phyloP scores from a whole-genome alignment of 352 stramenopile genomes.

The Globisporangium cystogenes region DNA sequence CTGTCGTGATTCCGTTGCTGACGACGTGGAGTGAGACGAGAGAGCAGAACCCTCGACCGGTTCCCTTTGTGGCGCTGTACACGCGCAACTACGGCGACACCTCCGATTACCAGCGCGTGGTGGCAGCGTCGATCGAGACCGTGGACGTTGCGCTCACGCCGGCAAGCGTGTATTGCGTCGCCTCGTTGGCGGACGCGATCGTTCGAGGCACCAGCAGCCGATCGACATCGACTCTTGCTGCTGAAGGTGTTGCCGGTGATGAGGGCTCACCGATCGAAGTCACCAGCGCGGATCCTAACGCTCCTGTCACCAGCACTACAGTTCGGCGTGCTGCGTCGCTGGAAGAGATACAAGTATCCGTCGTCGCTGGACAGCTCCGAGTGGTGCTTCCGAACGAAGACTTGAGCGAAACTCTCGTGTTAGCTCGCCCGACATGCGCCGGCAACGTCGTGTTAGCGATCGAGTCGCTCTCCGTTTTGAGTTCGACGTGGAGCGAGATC shows the following conservation, averaged over 20 bases:
- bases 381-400: slow-evolving; percentile 41
- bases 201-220: not conserved
- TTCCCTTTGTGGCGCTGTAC: slow-evolving; percentile 34
- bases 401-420: slow-evolving; percentile 25
- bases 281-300: not conserved
- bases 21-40: slow-evolving; percentile 18
- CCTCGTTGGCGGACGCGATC: slow-evolving; percentile 14
- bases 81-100: slow-evolving; percentile 44
- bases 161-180: slow-evolving; percentile 36
- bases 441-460: slow-evolving; percentile 38
- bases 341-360: slow-evolving; percentile 29
- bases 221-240: not conserved
- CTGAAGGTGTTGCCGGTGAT: not conserved
- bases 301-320: not conserved
- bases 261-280: not conserved
- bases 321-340: slow-evolving; percentile 1
- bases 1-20: slow-evolving; percentile 28
- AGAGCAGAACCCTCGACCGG: slow-evolving; percentile 12
- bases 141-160: slow-evolving; percentile 39
- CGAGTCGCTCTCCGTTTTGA: slow-evolving; percentile 38
- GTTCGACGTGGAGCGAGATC: slow-evolving; percentile 42
- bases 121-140: slow-evolving; percentile 42
- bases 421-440: slow-evolving; percentile 4
- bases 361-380: slow-evolving; percentile 42
- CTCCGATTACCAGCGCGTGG: slow-evolving; percentile 16